These are phyloP conservation scores for Citrus reticulata DNA, from an alignment of 345 rosid genomes.

Conservation along the genomic window DNA sequence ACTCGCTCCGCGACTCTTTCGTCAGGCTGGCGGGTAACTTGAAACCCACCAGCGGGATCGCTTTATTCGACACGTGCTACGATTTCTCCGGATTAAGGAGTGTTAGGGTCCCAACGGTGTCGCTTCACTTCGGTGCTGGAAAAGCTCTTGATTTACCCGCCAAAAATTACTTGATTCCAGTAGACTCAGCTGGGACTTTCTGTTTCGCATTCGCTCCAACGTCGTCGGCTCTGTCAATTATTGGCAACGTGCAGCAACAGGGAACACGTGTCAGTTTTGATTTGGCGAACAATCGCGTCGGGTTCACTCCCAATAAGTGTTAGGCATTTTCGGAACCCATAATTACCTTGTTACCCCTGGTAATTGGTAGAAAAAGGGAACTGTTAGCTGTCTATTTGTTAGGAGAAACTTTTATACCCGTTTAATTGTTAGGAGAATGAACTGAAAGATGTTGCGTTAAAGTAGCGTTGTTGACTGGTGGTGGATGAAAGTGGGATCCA, in stretches of 20 bases:
- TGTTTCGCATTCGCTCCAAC: slow-evolving; percentile 98
- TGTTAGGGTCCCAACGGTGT: slow-evolving; percentile 75
- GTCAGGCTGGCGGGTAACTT: slow-evolving; percentile 32
- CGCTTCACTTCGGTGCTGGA: slow-evolving; percentile 64
- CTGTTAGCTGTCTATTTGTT: neutral
- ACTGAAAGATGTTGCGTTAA: neutral
- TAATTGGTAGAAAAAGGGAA: neutral
- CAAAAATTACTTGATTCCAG: slow-evolving; percentile 74
- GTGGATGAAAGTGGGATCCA: slow-evolving; percentile 20
- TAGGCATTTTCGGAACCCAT: neutral
- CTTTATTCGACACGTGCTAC: slow-evolving; percentile 93
- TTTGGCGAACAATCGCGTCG: slow-evolving; percentile 56
- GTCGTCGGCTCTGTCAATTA: slow-evolving; percentile 70
- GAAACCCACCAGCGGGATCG: slow-evolving; percentile 38
- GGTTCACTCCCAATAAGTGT: slow-evolving; percentile 65
- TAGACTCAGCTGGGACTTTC: slow-evolving; percentile 63
- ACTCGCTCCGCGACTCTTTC: slow-evolving; percentile 76
- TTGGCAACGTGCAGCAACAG: slow-evolving; percentile 96
- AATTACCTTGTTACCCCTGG: neutral
- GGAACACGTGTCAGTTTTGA: slow-evolving; percentile 88
- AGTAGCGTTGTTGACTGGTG: neutral
- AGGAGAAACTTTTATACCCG: too few relatives aligned
- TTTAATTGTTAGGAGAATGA: neutral
- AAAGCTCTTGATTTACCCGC: slow-evolving; percentile 60
- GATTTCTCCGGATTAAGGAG: slow-evolving; percentile 56